A percentile compares a stretch with the other conserved stretches of the same genome.
Evolutionary conservation across 108 stramenopile genomes (phyloP).

Genomic region (Stephanodiscus minutulus): DNA sequence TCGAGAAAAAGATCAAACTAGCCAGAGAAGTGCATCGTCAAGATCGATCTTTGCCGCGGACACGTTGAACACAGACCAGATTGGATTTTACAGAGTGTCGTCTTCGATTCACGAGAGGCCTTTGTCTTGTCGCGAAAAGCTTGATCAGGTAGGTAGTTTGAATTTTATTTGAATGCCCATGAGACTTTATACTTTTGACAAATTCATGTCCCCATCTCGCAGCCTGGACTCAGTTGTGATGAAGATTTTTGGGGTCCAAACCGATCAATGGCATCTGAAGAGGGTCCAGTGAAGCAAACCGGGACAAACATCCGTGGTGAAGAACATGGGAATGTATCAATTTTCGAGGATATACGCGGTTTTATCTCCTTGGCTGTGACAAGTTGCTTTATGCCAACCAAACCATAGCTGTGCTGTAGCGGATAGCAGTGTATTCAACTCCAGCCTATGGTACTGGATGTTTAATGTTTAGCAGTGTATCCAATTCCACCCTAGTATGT

Average conservation of each 20-base stretch:
- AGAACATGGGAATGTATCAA: neutral
- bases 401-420: too few species aligned
- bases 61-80: neutral
- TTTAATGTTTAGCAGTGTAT: neutral
- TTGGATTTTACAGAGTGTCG: conserved; percentile 1
- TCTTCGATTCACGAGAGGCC: neutral
- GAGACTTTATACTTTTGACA: neutral
- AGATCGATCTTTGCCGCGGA: neutral
- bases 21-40: neutral
- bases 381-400: conserved; percentile 3
- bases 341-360: neutral
- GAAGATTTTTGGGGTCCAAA: neutral
- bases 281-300: neutral
- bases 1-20: neutral
- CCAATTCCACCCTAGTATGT: neutral
- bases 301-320: neutral
- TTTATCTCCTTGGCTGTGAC: neutral
- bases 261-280: neutral
- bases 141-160: neutral
- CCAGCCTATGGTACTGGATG: neutral
- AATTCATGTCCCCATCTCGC: neutral
- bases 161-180: neutral
- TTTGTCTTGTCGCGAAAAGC: neutral
- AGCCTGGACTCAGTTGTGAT: conserved; percentile 5
- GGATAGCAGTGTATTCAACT: neutral